phyloP scores from a whole-genome alignment of 805 yeast species.

The Barnettozyma californica region DNA sequence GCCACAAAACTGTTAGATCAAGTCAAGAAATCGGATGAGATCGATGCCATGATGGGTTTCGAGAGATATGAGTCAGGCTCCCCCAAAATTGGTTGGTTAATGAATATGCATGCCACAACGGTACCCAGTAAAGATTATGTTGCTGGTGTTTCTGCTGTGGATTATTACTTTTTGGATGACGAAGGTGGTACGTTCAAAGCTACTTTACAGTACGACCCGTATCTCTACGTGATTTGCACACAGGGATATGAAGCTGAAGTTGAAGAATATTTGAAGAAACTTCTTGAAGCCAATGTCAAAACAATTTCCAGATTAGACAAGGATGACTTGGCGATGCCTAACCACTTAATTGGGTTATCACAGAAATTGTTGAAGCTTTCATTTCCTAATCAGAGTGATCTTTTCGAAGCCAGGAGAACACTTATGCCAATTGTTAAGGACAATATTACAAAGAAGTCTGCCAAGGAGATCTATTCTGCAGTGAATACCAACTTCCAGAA shows the following conservation, averaged over 20 bases:
- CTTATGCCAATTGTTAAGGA: constrained; percentile 65
- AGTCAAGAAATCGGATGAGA: constrained; percentile 53
- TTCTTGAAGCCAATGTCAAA: constrained; percentile 61
- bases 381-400: constrained; percentile 71
- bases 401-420: constrained; percentile 66
- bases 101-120: constrained; percentile 88
- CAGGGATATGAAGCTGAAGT: constrained; percentile 57
- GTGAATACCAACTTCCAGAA: constrained; percentile 33
- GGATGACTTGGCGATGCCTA: constrained; percentile 78
- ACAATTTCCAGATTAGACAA: constrained; percentile 49
- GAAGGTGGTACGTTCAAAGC: constrained; percentile 96
- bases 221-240: constrained; percentile 67
- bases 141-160: constrained; percentile 84
- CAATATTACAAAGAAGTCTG: constrained; percentile 56
- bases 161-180: constrained; percentile 88
- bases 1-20: constrained; percentile 36
- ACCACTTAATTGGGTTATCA: constrained; percentile 77
- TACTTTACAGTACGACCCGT: constrained; percentile 79
- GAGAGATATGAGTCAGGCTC: constrained; percentile 72
- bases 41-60: constrained; percentile 87
- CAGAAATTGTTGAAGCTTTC: constrained; percentile 59
- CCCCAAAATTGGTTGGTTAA: constrained; percentile 77
- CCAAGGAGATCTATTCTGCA: constrained; percentile 62
- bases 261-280: constrained; percentile 74
- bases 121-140: constrained; percentile 51